Evolutionary conservation across 768 basidiomycete genomes (phyloP).

Genomic region (Suillus decipiens): DNA sequence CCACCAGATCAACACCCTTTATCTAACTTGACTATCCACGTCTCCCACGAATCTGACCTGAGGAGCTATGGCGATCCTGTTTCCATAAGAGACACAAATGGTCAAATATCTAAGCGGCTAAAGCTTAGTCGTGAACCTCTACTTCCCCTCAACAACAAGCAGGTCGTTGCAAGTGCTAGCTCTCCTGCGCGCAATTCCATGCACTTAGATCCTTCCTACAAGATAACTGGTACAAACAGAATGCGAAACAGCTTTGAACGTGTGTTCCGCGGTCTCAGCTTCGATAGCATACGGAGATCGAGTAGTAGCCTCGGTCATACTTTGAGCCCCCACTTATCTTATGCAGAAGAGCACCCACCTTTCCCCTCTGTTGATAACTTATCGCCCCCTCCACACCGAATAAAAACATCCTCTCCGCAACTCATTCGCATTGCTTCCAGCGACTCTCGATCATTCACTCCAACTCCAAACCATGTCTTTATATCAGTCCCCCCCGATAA

Average conservation of each 20-base stretch:
- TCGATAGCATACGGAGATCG: constrained; percentile 48
- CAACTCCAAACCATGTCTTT: constrained; percentile 32
- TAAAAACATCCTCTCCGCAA: constrained; percentile 23
- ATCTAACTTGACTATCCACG: constrained; percentile 38
- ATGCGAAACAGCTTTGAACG: constrained; percentile 65
- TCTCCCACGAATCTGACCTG: constrained; percentile 44
- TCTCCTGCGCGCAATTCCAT: constrained; percentile 27
- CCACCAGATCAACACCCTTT: constrained; percentile 40
- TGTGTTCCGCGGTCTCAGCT: constrained; percentile 52
- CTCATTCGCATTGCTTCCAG: constrained; percentile 29
- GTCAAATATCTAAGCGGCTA: constrained; percentile 38
- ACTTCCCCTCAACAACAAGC: constrained; percentile 46
- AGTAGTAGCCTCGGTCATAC: constrained; percentile 17
- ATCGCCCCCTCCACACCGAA: constrained; percentile 14
- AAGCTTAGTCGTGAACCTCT: constrained; percentile 77
- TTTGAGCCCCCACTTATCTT: constrained; percentile 15
- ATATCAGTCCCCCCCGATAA: constrained; percentile 32
- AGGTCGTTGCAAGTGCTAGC: constrained; percentile 6
- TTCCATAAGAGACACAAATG: constrained; percentile 27
- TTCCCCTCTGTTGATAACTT: constrained; percentile 13
- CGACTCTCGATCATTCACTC: constrained; percentile 23
- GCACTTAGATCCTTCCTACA: constrained; percentile 13
- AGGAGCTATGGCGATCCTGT: constrained; percentile 26
- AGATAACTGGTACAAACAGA: constrained; percentile 23
- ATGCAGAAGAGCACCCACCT: constrained; percentile 16